Evolutionary conservation across 2,329 filamentous ascomycete species (phyloP), one percentile per base, ranked within the genome.

Genomic region (Teratosphaeria nubilosa): DNA sequence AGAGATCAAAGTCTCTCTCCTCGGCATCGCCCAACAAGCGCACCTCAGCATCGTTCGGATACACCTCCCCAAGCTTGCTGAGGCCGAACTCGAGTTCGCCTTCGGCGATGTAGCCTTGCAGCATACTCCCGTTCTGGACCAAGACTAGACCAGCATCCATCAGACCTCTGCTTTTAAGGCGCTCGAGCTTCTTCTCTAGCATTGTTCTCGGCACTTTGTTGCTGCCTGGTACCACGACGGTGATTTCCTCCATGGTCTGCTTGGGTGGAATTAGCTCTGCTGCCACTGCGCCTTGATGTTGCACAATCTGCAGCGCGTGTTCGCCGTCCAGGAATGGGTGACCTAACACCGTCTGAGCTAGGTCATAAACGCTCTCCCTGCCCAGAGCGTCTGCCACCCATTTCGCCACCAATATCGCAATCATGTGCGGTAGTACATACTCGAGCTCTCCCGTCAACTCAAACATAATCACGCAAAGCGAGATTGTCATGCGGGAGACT

Each of bases 381-480:
- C 77, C 78, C 20, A 84, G 73, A 2, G 75, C 73, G 65, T 84
- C 81, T 0, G 81, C 81, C 5, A 79, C 75, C 80, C 80, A 84
- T 68, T 84, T 84, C 0, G 81, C 80, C 0, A 82, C 76, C 5
- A 84, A 72, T 58, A 84, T 84, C 6, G 81, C 80, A 24, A 82
- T 75, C 80, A 83, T 84, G 61, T 82, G 60, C 11, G 82, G 80
- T 0, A 82, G 72, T 10, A 81, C 76, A 66, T 82, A 83, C 59
- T 81, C 77, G 7, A 83, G 75, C 63, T 83, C 80, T 45, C 82
- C 81, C 0, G 81, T 84, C 7, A 84, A 73, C 66, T 82, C 81
- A 67, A 84, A 83, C 80, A 84, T 83, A 68, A 84, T 82, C 45
- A 84, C 82, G 9, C 78, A 77, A 6, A 84, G 73, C 1, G 77